Evolutionary conservation across 768 basidiomycete genomes (phyloP).

Genomic region (Tulasnella sp.): DNA sequence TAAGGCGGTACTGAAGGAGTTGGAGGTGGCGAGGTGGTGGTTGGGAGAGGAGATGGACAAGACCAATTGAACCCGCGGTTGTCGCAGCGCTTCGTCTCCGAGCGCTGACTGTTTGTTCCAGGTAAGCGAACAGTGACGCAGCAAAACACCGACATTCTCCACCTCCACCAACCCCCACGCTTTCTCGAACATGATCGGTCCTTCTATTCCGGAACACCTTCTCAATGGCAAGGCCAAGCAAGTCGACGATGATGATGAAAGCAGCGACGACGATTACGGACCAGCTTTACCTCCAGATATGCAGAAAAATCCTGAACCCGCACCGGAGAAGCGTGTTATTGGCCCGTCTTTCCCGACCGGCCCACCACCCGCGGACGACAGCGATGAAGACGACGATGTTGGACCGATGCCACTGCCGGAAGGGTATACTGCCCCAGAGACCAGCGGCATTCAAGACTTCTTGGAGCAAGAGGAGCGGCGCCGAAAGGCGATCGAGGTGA

Average conservation of each 20-base stretch:
- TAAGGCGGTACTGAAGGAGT: background rate
- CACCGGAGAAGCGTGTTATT: conserved; percentile 39
- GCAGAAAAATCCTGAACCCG: conserved; percentile 17
- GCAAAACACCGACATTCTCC: background rate
- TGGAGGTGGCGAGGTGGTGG: conserved; percentile 3
- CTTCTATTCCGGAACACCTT: conserved; percentile 38
- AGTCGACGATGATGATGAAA: conserved; percentile 19
- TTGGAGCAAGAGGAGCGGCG: conserved; percentile 78
- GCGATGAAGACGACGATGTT: conserved; percentile 71
- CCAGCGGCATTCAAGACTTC: conserved; percentile 73
- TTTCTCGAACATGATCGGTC: conserved; percentile 33
- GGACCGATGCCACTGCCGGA: conserved; percentile 75
- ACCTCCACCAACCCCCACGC: background rate
- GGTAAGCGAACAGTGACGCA: conserved; percentile 8
- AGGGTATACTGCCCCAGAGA: conserved; percentile 40
- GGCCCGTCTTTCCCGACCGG: conserved; percentile 53
- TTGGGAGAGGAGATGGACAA: conserved; percentile 12
- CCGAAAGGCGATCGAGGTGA: conserved; percentile 57
- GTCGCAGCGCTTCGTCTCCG: background rate
- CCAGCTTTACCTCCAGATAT: conserved; percentile 25
- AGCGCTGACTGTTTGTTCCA: conserved; percentile 3
- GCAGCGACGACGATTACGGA: conserved; percentile 29
- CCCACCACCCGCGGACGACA: conserved; percentile 39
- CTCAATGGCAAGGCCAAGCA: conserved; percentile 27
- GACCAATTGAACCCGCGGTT: background rate